phyloP scores from a whole-genome alignment of 805 yeast genomes.

The Saccharomycopsis sp. region DNA sequence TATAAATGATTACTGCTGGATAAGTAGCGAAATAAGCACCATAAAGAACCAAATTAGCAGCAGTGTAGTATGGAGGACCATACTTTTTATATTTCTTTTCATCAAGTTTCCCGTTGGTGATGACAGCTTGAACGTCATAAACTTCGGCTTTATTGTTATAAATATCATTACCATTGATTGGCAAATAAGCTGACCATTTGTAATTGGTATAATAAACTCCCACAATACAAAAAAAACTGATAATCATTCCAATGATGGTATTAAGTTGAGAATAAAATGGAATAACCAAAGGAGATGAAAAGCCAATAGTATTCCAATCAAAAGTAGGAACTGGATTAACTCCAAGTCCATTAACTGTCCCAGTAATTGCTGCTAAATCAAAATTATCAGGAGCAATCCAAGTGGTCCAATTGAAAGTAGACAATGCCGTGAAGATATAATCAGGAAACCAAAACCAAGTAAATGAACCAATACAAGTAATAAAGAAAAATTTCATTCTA shows the following conservation, averaged over 20 bases:
- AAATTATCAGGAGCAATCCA: slow-evolving; percentile 47
- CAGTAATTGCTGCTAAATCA: slow-evolving; percentile 38
- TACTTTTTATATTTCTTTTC: slow-evolving; percentile 35
- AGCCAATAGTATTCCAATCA: slow-evolving; percentile 38
- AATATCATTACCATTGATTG: slow-evolving; percentile 38
- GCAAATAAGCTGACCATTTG: slow-evolving; percentile 30
- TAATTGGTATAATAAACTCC: slow-evolving; percentile 32
- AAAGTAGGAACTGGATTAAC: slow-evolving; percentile 43
- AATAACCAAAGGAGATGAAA: slow-evolving; percentile 27
- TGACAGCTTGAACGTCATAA: slow-evolving; percentile 37
- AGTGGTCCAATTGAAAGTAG: slow-evolving; percentile 43
- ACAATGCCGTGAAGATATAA: slow-evolving; percentile 32
- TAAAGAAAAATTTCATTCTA: slow-evolving; percentile 27
- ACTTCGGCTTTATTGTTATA: slow-evolving; percentile 41
- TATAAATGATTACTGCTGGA: slow-evolving; percentile 46
- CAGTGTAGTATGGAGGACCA: slow-evolving; percentile 58
- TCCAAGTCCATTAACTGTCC: slow-evolving; percentile 37
- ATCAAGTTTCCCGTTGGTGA: slow-evolving; percentile 38
- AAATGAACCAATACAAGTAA: slow-evolving; percentile 26
- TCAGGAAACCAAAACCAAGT: slow-evolving; percentile 37
- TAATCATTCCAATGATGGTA: slow-evolving; percentile 26
- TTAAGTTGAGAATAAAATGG: slow-evolving; percentile 34
- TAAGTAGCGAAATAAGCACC: slow-evolving; percentile 48
- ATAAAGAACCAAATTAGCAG: slow-evolving; percentile 48
- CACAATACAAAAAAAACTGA: slow-evolving; percentile 27